Evolutionary conservation across 2,329 filamentous ascomycete genomes (phyloP).

Genomic region (Pseudofabraea citricarpa): DNA sequence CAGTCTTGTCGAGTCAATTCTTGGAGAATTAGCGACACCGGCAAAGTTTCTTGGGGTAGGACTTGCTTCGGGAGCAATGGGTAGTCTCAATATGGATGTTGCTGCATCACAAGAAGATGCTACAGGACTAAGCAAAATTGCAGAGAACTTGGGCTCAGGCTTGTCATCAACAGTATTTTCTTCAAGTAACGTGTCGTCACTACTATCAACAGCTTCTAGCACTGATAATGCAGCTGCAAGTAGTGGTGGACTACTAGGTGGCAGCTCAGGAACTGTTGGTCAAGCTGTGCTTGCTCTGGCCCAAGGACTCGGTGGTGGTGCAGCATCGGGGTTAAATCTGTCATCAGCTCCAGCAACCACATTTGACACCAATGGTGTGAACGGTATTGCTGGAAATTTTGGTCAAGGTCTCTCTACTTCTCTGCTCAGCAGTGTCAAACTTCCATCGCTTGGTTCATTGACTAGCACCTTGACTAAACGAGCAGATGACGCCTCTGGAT

Average conservation of each 20-base stretch:
- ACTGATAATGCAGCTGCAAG: background rate
- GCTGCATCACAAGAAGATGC: background rate
- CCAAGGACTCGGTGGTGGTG: constrained; percentile 1
- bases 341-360: background rate
- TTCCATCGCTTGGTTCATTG: background rate
- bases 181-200: background rate
- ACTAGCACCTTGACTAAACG: background rate
- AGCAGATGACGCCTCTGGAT: background rate
- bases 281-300: background rate
- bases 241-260: background rate
- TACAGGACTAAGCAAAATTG: background rate
- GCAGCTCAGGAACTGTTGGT: background rate
- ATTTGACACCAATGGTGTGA: background rate
- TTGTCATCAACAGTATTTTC: background rate
- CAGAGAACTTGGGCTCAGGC: background rate
- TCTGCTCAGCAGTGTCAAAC: background rate
- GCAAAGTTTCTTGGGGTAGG: background rate
- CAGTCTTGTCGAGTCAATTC: background rate
- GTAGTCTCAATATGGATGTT: background rate
- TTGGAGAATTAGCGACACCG: background rate
- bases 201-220: background rate
- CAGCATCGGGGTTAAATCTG: background rate
- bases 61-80: background rate
- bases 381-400: background rate
- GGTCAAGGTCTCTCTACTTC: background rate